Base-by-base conservation (phyloP, 2,329 filamentous ascomycete genomes). In the Neofusicoccum ribis region DNA sequence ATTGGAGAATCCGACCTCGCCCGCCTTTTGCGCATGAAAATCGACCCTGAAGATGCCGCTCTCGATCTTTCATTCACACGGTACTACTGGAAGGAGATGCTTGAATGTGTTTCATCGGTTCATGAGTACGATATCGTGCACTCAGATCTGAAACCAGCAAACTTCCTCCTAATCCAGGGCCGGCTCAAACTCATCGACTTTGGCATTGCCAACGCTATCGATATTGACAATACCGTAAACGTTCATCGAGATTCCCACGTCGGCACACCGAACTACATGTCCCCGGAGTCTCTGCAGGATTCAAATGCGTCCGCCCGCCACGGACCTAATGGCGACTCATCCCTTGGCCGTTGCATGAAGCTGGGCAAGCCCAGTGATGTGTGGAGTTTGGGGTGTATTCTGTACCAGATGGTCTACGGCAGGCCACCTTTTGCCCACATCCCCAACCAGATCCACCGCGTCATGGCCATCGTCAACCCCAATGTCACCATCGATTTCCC, bases 11-110 rank as follows among this genome's bases (percentile, higher is more conserved):
- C 94, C 23, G 95, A 99, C 77, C 86, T 99, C 72, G 91, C 96
- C 74, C 92, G 90, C 64, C 88, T 98, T 63, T 85, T 99, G 69
- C 89, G 88, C 41, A 86, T 89, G 69, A 72, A 91, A 89, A 72
- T 86, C 84, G 76, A 78, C 65, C 72, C 72, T 3, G 72, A 73
- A 14, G 87, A 90, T 63, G 87, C 91, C 44, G 86, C 85, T 66
- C 90, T 99, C 67, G 95, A 99, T 74, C 85, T 92, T 1, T 91
- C 90, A 62, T 97, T 98, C 76, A 92, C 95, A 12, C 90, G 95
- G n/a, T 96, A 91, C 79, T 97, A 97, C 82, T 99, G 95, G 95
- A 95, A 96, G 77, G 95, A 99, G 79, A 99, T 99, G 95, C 88
- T 99, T 17, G 93, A 97, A 77, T 98, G 95, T 75, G 88, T 99